Evolutionary conservation across 768 basidiomycete genomes (phyloP), one percentile per base, ranked within the genome.

Genomic region (Mycena alexandri): DNA sequence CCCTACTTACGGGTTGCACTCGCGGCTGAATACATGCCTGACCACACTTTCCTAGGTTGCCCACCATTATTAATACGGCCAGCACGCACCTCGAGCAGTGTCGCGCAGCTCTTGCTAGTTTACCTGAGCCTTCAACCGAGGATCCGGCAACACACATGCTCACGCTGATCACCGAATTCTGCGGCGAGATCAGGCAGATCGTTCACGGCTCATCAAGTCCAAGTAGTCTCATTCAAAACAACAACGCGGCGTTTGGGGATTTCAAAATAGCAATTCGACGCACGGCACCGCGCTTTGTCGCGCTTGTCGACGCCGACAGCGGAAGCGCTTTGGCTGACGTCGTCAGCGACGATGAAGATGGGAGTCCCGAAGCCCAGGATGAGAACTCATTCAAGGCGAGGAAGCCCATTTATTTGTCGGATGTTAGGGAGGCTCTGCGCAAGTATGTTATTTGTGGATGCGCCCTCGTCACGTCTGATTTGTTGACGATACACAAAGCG

Each of bases 111-210:
- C 48, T 61, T 0, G 62, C 25, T 1, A 59, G 79, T 8, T 79
- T 82, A 0, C 71, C 71, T 6, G 69, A 61, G 6, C 70, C 79
- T 17, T 69, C 69, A 2, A 33, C 29, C 2, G 71, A 68, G 5
- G 81, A 83, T 13, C 80, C 83, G 0, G 74, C 79, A 1, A 78
- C 77, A 1, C 76, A 79, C 59, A 71, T 82, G 63, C 66, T 82
- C 2, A 75, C 62, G 3, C 67, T 83, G 0, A 65, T 84, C 38
- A 81, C 78, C 12, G 58, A 55, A 2, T 80, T 83, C 50, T 75
- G 74, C 56, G 67, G 70, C 12, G 71, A 75, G 7, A 67, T 83
- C 14, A 67, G 69, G 22, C 68, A 63, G 12, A 67, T 68, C 29
- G 77, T 80, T 3, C 50, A 68, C 11, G 82, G 78, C 4, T 24